Conservation (phyloP, 371 early-diverging fungal species). For the Mucor ambiguus region DNA sequence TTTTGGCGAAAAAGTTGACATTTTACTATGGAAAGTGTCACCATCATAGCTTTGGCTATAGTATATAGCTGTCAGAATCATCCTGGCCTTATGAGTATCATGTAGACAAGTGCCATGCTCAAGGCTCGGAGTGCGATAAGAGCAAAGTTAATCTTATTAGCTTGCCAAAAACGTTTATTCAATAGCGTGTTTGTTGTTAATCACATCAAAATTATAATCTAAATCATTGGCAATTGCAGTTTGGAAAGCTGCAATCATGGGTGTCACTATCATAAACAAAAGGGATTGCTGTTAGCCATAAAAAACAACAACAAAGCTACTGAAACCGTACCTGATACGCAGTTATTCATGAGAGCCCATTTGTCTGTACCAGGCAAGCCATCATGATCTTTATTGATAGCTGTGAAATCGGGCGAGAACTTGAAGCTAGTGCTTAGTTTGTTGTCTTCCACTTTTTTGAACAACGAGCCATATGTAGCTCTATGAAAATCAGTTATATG, state of each 20-base stretch:
- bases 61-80: no score
- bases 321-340: slow-evolving; percentile 35
- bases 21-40: no score
- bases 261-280: slow-evolving; percentile 28
- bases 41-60: no score
- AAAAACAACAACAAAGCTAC: background rate
- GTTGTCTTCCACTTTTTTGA: slow-evolving; percentile 26
- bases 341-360: slow-evolving; percentile 40
- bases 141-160: background rate
- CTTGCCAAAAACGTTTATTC: background rate
- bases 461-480: slow-evolving; percentile 35
- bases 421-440: slow-evolving; percentile 17
- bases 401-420: slow-evolving; percentile 39
- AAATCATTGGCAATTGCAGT: slow-evolving; percentile 10
- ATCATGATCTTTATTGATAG: slow-evolving; percentile 20
- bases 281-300: background rate
- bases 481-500: slow-evolving; percentile 39
- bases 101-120: no score
- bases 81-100: no score
- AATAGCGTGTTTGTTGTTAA: background rate
- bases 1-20: no score
- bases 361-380: slow-evolving; percentile 41
- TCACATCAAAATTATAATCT: slow-evolving; percentile 27
- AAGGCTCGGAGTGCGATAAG: no score
- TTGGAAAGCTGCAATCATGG: slow-evolving; percentile 39